Percentiles rank a stretch among this genome's conserved stretches.
Evolutionary conservation across 2,329 filamentous ascomycete genomes (phyloP).

Genomic region (Exophiala oligosperma): DNA sequence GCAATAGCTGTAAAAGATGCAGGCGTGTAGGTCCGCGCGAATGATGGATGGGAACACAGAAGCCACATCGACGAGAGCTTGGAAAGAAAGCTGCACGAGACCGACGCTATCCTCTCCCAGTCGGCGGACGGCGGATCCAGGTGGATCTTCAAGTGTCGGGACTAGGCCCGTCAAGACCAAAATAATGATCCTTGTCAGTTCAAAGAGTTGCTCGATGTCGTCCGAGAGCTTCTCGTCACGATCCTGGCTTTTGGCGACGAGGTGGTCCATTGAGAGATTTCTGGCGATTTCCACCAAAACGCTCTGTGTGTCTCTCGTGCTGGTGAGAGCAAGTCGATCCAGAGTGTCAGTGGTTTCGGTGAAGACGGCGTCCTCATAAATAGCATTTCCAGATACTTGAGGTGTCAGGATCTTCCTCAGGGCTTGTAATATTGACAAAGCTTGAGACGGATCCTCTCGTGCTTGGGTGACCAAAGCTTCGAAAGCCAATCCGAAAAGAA

Average conservation of each 20-base stretch:
- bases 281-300: slow-evolving; percentile 94
- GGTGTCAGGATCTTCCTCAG: slow-evolving; percentile 94
- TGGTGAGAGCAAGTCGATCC: slow-evolving; percentile 87
- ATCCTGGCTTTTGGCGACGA: slow-evolving; percentile 72
- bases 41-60: slow-evolving; percentile 96
- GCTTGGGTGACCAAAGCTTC: slow-evolving; percentile 88
- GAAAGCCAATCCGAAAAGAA: slow-evolving; percentile 93
- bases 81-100: slow-evolving; percentile 76
- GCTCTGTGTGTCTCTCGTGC: slow-evolving; percentile 81
- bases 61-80: slow-evolving; percentile 88
- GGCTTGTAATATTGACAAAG: slow-evolving; percentile 82
- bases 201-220: slow-evolving; percentile 96
- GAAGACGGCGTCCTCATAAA: slow-evolving; percentile 94
- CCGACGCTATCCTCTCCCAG: slow-evolving; percentile 74
- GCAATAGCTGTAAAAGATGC: slow-evolving; percentile 94
- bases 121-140: slow-evolving; percentile 22
- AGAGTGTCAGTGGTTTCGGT: slow-evolving; percentile 96
- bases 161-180: slow-evolving; percentile 84
- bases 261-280: slow-evolving; percentile 85
- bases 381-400: slow-evolving; percentile 91
- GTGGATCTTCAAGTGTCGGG: slow-evolving; percentile 65
- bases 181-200: slow-evolving; percentile 93
- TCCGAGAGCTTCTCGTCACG: slow-evolving; percentile 80
- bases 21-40: slow-evolving; percentile 92
- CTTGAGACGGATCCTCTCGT: slow-evolving; percentile 69